Conservation (phyloP, 2,329 filamentous ascomycete genomes). For the Cladosporium sp. region DNA sequence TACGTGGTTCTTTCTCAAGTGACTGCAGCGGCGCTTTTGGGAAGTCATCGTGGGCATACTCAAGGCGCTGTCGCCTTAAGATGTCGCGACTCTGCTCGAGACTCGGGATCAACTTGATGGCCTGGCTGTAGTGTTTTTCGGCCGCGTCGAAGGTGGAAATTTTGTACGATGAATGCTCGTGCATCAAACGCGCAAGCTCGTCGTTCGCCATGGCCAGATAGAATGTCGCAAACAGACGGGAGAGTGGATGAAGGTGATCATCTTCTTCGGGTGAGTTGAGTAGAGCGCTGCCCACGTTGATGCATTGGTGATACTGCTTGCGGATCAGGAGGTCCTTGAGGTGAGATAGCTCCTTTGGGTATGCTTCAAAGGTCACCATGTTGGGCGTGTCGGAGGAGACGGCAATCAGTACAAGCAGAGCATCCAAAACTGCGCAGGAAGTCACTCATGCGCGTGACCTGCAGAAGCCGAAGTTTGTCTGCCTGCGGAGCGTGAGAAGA, state of each 20-base stretch:
- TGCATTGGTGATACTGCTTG: constrained; percentile 29
- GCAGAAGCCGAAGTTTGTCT: no score
- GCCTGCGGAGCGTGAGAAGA: no score
- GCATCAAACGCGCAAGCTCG: constrained; percentile 42
- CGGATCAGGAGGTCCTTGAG: constrained; percentile 29
- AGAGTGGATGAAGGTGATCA: constrained; percentile 16
- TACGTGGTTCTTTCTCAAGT: not conserved
- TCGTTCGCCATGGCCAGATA: constrained; percentile 46
- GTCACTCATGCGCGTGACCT: no score
- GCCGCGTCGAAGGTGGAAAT: constrained; percentile 38
- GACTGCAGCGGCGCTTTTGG: not conserved
- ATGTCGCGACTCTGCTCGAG: not conserved
- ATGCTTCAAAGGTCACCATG: constrained; percentile 12
- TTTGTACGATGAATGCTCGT: constrained; percentile 44
- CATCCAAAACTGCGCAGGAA: no score
- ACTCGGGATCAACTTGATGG: not conserved
- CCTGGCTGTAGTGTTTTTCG: constrained; percentile 33
- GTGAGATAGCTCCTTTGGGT: constrained; percentile 25
- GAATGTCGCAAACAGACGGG: constrained; percentile 39
- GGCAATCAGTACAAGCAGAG: no score
- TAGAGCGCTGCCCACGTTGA: constrained; percentile 27
- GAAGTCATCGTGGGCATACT: not conserved
- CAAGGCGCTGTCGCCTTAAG: not conserved
- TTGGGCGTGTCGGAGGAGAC: not conserved
- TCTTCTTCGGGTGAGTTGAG: constrained; percentile 14